These are phyloP conservation scores for Trichosporon sp. DNA, from an alignment of 1,284 basidiomycete genomes.

Conservation along the genomic window DNA sequence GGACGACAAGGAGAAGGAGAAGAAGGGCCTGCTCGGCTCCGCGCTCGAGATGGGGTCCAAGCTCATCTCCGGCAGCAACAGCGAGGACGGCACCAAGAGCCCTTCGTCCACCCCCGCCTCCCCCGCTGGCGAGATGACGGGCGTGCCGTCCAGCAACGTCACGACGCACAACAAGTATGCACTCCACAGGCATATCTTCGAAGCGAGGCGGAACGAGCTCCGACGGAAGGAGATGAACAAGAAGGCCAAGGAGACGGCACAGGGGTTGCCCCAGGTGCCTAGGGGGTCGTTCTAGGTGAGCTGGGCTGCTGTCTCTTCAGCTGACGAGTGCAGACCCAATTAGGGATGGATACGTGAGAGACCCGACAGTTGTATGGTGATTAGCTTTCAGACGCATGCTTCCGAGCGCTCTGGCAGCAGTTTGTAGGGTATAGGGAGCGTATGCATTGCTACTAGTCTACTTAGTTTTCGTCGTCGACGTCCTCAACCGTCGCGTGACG, in stretches of 20 bases:
- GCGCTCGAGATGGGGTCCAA: constrained; percentile 3
- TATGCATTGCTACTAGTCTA: constrained; percentile 2
- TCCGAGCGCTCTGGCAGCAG: too few relatives aligned
- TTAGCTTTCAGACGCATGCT: not conserved
- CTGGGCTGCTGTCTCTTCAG: not conserved
- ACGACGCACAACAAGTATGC: constrained; percentile 44
- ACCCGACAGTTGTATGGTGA: not conserved
- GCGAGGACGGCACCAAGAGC: constrained; percentile 6
- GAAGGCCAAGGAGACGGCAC: constrained; percentile 45
- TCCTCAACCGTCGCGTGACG: not conserved
- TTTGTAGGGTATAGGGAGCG: not conserved
- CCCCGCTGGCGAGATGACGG: constrained; percentile 11
- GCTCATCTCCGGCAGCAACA: not conserved
- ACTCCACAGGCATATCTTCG: constrained; percentile 46
- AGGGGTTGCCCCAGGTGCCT: constrained; percentile 31
- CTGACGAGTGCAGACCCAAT: not conserved
- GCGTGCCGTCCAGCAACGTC: constrained; percentile 19
- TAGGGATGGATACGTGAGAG: not conserved
- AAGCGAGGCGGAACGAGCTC: constrained; percentile 40
- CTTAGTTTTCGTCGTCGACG: constrained; percentile 2
- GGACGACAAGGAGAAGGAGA: constrained; percentile 13
- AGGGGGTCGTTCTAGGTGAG: constrained; percentile 21
- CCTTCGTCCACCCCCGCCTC: not conserved
- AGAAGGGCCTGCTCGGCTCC: constrained; percentile 1
- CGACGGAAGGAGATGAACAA: constrained; percentile 35